These are phyloP conservation scores for Cerioporus squamosus DNA, from an alignment of 1,284 basidiomycete species.

Conservation along the genomic window DNA sequence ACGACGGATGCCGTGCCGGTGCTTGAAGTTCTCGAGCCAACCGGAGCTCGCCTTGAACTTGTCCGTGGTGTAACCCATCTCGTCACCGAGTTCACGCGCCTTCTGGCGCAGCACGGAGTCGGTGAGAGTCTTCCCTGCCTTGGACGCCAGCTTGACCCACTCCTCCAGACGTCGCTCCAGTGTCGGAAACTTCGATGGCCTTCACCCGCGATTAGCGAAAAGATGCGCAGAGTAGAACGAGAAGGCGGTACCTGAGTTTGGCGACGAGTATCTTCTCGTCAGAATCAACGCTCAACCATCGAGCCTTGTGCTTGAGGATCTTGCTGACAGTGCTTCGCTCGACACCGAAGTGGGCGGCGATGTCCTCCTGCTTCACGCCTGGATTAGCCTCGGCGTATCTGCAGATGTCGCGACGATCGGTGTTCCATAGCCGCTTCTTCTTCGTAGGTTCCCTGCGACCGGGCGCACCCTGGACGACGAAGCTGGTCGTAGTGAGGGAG, in stretches of 20 bases:
- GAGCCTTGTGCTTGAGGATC: slow-evolving; percentile 83
- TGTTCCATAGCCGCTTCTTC: slow-evolving; percentile 74
- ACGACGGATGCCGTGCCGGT: slow-evolving; percentile 72
- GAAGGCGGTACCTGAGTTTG: slow-evolving; percentile 61
- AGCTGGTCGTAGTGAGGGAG: slow-evolving; percentile 36
- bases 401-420: slow-evolving; percentile 82
- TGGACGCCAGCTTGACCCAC: slow-evolving; percentile 36
- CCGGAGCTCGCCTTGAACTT: slow-evolving; percentile 90
- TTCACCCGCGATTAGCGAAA: slow-evolving; percentile 33
- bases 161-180: slow-evolving; percentile 63
- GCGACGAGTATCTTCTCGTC: slow-evolving; percentile 60
- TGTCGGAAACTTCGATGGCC: slow-evolving; percentile 78
- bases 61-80: slow-evolving; percentile 61
- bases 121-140: slow-evolving; percentile 57
- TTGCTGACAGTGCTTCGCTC: slow-evolving; percentile 95
- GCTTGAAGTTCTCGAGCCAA: slow-evolving; percentile 93
- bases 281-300: slow-evolving; percentile 76
- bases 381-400: slow-evolving; percentile 66
- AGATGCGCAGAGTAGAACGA: slow-evolving; percentile 1
- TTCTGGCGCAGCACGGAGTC: slow-evolving; percentile 75
- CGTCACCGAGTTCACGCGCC: slow-evolving; percentile 70
- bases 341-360: slow-evolving; percentile 75
- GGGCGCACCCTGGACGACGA: slow-evolving; percentile 17
- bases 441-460: slow-evolving; percentile 44
- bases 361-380: slow-evolving; percentile 78